Evolutionary conservation across 2,329 filamentous ascomycete species (phyloP).

Genomic region (Ascochyta fabae): DNA sequence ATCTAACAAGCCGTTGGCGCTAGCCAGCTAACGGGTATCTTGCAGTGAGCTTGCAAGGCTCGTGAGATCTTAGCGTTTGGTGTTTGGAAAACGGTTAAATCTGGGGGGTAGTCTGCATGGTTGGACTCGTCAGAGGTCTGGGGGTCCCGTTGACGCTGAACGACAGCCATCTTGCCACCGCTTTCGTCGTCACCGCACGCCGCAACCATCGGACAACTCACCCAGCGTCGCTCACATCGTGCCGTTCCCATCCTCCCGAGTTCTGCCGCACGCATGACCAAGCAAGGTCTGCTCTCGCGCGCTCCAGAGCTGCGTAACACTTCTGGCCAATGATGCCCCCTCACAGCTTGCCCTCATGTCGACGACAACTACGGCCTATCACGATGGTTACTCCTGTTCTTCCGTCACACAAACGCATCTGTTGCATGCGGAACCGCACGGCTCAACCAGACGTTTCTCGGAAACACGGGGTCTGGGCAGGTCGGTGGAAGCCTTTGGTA

Average conservation of each 20-base stretch:
- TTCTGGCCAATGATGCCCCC: conserved; percentile 7
- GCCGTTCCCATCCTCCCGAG: conserved; percentile 9
- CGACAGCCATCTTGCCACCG: not conserved
- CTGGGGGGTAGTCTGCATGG: not conserved
- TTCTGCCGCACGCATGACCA: conserved; percentile 14
- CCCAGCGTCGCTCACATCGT: conserved; percentile 1
- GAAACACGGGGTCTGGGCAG: conserved; percentile 5
- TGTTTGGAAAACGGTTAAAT: not conserved
- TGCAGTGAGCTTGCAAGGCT: conserved; percentile 12
- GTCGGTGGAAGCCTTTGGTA: not conserved
- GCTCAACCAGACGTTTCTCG: not conserved
- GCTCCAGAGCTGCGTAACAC: conserved; percentile 11
- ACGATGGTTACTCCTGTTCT: conserved; percentile 9
- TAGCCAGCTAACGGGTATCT: conserved; percentile 11
- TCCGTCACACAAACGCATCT: conserved; percentile 4
- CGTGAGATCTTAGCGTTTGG: conserved; percentile 9
- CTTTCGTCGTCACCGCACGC: conserved; percentile 2
- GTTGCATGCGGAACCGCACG: conserved; percentile 17
- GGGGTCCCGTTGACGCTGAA: conserved; percentile 5
- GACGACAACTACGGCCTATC: conserved; percentile 7
- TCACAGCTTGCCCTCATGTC: conserved; percentile 8
- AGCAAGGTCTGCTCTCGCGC: conserved; percentile 13
- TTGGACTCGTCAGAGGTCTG: not conserved
- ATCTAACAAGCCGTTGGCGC: conserved; percentile 13
- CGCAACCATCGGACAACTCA: conserved; percentile 12